Conservation (phyloP, 2,329 filamentous ascomycete species). For the Phaeomoniella chlamydospora region DNA sequence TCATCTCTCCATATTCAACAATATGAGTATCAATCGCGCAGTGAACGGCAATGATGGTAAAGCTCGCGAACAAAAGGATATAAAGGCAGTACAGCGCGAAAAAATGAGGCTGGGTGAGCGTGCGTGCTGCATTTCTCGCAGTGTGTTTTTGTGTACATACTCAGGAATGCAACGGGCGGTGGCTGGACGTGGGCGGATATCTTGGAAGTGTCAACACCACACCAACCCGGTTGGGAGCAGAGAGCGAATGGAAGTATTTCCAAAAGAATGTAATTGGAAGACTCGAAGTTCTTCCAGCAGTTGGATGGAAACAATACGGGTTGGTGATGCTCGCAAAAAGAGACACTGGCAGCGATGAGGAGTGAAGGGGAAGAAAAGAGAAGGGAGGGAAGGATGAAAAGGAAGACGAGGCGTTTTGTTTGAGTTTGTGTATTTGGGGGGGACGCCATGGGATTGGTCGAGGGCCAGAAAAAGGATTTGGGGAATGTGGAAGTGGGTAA, state of each 20-base stretch:
- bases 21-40: conserved; percentile 4
- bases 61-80: background rate
- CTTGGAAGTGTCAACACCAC: background rate
- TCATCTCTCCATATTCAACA: conserved; percentile 5
- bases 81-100: background rate
- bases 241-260: conserved; percentile 1
- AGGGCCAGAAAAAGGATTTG: no score
- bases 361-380: conserved; percentile 9
- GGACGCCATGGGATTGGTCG: no score
- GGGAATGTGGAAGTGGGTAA: background rate
- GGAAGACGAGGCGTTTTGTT: no score
- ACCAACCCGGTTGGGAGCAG: conserved; percentile 1
- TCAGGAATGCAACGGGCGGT: conserved; percentile 6
- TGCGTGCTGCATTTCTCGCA: background rate
- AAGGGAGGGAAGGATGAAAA: conserved; percentile 8
- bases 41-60: background rate
- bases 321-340: conserved; percentile 8
- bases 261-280: conserved; percentile 10
- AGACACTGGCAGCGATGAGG: conserved; percentile 12
- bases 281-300: conserved; percentile 12
- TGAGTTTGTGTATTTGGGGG: no score
- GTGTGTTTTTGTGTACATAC: background rate
- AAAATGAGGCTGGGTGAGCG: conserved; percentile 2
- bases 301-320: conserved; percentile 7
- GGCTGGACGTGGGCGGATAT: conserved; percentile 2